These are phyloP conservation scores for Triticum aestivum DNA, from an alignment of 176 grass and related monocot species.

Conservation along the genomic window DNA sequence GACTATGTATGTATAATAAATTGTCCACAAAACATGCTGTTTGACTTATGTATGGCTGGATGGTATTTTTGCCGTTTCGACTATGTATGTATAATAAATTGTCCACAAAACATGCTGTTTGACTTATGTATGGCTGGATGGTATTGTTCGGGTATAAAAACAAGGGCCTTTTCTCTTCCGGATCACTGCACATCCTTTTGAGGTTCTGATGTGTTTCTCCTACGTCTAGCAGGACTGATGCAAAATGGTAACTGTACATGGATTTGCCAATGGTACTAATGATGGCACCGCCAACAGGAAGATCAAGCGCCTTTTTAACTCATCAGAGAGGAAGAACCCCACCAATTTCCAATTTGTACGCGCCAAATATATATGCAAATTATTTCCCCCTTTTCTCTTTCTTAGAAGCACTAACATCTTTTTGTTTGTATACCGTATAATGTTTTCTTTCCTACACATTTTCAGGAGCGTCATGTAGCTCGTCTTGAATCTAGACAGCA, in stretches of 20 bases:
- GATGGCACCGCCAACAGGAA: conserved; percentile 36
- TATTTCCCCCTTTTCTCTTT: not conserved
- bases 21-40: too few species aligned
- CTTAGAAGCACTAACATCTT: not conserved
- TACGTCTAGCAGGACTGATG: conserved; percentile 39
- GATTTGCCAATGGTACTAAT: not conserved
- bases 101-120: not conserved
- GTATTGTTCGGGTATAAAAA: not conserved
- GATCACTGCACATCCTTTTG: not conserved
- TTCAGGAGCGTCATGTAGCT: conserved; percentile 51
- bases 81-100: not conserved
- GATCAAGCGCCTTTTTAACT: conserved; percentile 29
- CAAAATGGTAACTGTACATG: conserved; percentile 39
- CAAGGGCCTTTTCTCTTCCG: not conserved
- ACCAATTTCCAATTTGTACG: conserved; percentile 50
- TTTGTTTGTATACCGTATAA: not conserved
- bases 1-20: too few species aligned
- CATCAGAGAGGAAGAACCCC: conserved; percentile 51
- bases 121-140: not conserved
- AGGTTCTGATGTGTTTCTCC: conserved; percentile 20
- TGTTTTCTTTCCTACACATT: not conserved
- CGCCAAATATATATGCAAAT: not conserved
- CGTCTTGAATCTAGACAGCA: conserved; percentile 46
- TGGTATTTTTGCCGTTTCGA: not conserved
- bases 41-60: too few species aligned